Base-by-base conservation (phyloP, 176 grass and related monocot genomes). In the Aegilops sharonensis region DNA sequence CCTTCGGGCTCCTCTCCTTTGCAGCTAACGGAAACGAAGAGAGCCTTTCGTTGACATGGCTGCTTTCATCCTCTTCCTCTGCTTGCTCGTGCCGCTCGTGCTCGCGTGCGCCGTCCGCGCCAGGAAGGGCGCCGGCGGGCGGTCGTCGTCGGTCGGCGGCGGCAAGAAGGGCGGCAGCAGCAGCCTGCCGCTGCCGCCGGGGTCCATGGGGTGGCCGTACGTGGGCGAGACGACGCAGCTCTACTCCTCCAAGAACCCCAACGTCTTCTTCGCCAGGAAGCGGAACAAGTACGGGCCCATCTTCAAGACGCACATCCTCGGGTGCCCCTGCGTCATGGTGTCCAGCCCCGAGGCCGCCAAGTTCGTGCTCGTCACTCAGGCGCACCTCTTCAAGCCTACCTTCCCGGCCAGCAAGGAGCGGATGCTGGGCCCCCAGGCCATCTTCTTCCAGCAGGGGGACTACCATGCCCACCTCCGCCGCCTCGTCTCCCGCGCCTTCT, bases 331-430 rank as follows among this genome's bases (percentile, higher is more conserved):
- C 72, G 89, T 99, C 18, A 99, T 99, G 97, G 90, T 99, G 89
- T 97, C 97, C 23, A 97, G 94, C 85, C 94, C 97, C 5, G 97
- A 99, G 88, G 97, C 97, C 37, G 97, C 97, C 63, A 83, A 87
- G 63, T 99, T 99, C 77, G 97, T 99, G 81, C 92, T 99, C 8
- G 94, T 97, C 14, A 99, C 90, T 8, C 92, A 86, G 88, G 94
- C 97, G 29, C 97, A 97, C 83, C 97, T 96, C 37, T 99, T 99
- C 92, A 99, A 97, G 81, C 97, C 97, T 36, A 97, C 94, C 18
- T 99, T 93, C 89, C 97, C 97, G 24, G 97, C 89, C 5, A 99
- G 97, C 92, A 99, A 99, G 89, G 97, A 99, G 92, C 90, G 97
- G 67, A 99, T 99, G 94, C 65, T 99, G 13, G 97, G 97, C 0